Evolutionary conservation across 2,329 filamentous ascomycete species (phyloP).

Genomic region (Xylaria sp.): DNA sequence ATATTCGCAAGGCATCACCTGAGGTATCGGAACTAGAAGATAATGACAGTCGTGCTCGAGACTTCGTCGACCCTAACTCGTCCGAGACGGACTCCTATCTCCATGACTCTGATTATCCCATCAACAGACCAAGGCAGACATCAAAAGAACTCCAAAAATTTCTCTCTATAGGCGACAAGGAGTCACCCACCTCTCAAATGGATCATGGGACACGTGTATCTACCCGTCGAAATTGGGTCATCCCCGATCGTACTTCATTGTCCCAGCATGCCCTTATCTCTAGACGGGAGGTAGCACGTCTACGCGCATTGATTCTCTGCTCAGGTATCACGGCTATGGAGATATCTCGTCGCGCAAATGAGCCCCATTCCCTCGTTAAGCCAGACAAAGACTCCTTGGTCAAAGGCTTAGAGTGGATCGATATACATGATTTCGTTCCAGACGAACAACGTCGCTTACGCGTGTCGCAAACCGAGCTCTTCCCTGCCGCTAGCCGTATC

Average conservation of each 20-base stretch:
- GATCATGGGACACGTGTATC: slow-evolving; percentile 21
- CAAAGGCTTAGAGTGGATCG: slow-evolving; percentile 47
- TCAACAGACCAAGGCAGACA: slow-evolving; percentile 40
- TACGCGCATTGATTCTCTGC: slow-evolving; percentile 76
- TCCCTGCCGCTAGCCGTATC: slow-evolving; percentile 58
- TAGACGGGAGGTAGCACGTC: slow-evolving; percentile 79
- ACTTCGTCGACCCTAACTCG: slow-evolving; percentile 42
- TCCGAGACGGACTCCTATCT: slow-evolving; percentile 48
- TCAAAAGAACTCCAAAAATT: slow-evolving; percentile 47
- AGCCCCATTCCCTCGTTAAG: slow-evolving; percentile 47
- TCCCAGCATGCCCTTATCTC: slow-evolving; percentile 54
- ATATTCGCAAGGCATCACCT: slow-evolving; percentile 51
- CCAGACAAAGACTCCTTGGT: slow-evolving; percentile 35
- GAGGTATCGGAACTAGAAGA: slow-evolving; percentile 40
- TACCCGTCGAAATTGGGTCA: slow-evolving; percentile 53
- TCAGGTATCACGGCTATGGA: slow-evolving; percentile 91
- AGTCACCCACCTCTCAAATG: slow-evolving; percentile 2
- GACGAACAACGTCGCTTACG: slow-evolving; percentile 41
- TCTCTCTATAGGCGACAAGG: slow-evolving; percentile 37
- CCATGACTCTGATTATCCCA: slow-evolving; percentile 34
- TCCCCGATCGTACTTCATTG: slow-evolving; percentile 50
- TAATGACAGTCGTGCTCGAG: slow-evolving; percentile 22
- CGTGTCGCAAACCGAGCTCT: slow-evolving; percentile 52
- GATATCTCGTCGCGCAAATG: slow-evolving; percentile 70
- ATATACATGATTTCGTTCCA: slow-evolving; percentile 50